Evolutionary conservation across 139 green algal species (phyloP).

Genomic region (Asterochloris sp.): DNA sequence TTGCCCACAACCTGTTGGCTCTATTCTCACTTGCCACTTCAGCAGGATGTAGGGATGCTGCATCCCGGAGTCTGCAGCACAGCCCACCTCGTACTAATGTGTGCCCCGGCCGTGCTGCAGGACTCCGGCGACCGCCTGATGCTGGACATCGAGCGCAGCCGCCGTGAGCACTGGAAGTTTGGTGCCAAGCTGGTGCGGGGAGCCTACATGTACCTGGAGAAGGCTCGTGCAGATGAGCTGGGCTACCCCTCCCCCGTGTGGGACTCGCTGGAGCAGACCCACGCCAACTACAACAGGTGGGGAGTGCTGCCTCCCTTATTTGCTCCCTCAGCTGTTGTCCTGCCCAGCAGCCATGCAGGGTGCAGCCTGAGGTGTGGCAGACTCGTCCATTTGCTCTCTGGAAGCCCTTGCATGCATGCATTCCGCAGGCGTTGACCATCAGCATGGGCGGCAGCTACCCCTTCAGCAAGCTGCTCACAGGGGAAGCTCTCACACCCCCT

Average conservation of each 20-base stretch:
- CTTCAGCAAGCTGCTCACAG: too few species aligned
- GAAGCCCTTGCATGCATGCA: not conserved
- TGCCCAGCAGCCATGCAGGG: too few species aligned
- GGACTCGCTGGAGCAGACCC: conserved; percentile 65
- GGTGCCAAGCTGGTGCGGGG: conserved; percentile 77
- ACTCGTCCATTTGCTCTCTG: not conserved
- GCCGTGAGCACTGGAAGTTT: conserved; percentile 47
- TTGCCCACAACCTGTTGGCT: too few species aligned
- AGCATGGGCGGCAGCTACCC: too few species aligned
- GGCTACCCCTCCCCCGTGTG: conserved; percentile 67
- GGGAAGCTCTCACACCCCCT: too few species aligned
- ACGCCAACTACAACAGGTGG: conserved; percentile 66
- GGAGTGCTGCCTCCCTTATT: not conserved
- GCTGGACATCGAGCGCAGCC: conserved; percentile 63
- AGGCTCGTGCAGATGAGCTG: conserved; percentile 43
- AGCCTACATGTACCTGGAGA: conserved; percentile 75
- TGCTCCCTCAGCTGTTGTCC: too few species aligned
- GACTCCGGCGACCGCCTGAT: conserved; percentile 48
- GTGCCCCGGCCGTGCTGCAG: not conserved
- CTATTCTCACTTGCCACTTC: too few species aligned
- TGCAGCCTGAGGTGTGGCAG: not conserved
- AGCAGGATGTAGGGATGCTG: too few species aligned
- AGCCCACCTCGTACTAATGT: not conserved
- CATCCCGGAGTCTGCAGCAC: too few species aligned
- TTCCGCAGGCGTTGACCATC: too few species aligned